A percentile compares a stretch with the other conserved stretches of the same genome.
Conservation (phyloP, 192 early-diverging fungal genomes). For the Coemansia sp. region DNA sequence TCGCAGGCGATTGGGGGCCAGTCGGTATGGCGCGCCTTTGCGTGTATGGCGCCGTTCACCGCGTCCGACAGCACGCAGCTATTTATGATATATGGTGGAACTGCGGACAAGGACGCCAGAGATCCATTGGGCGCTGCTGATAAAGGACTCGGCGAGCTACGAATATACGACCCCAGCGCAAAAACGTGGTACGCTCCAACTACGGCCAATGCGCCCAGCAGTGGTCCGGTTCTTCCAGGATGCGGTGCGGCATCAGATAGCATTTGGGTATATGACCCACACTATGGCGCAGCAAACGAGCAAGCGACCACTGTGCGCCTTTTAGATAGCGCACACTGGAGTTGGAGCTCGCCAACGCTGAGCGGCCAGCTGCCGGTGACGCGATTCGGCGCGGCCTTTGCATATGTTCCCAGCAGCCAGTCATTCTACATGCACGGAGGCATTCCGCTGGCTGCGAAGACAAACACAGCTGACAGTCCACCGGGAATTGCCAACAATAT, state of each 20-base stretch:
- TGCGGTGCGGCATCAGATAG: constrained; percentile 31
- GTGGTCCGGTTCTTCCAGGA: constrained; percentile 33
- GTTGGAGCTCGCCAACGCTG: constrained; percentile 43
- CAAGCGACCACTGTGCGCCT: constrained; percentile 21
- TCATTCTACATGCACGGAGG: constrained; percentile 49
- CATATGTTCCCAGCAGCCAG: constrained; percentile 15
- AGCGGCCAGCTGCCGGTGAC: constrained; percentile 37
- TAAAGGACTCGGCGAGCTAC: constrained; percentile 17
- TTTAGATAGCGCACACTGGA: constrained; percentile 48
- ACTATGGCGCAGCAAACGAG: constrained; percentile 12
- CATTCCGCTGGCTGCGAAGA: constrained; percentile 19
- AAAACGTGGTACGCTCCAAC: constrained; percentile 39
- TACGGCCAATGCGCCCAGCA: constrained; percentile 35
- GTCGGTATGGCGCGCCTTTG: constrained; percentile 34
- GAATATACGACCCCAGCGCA: constrained; percentile 29
- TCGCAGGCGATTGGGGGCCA: background rate
- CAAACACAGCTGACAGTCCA: constrained; percentile 23
- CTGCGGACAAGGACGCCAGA: constrained; percentile 8
- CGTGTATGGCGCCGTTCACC: constrained; percentile 38
- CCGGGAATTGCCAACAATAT: constrained; percentile 42
- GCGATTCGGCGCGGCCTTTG: constrained; percentile 38
- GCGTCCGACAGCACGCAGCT: constrained; percentile 27
- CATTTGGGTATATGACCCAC: constrained; percentile 36
- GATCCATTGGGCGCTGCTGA: constrained; percentile 24
- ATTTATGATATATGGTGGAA: constrained; percentile 49